Percentiles rank a stretch among this genome's conserved stretches.
phyloP scores from a whole-genome alignment of 306 rosid genomes.

The Quercus suber region DNA sequence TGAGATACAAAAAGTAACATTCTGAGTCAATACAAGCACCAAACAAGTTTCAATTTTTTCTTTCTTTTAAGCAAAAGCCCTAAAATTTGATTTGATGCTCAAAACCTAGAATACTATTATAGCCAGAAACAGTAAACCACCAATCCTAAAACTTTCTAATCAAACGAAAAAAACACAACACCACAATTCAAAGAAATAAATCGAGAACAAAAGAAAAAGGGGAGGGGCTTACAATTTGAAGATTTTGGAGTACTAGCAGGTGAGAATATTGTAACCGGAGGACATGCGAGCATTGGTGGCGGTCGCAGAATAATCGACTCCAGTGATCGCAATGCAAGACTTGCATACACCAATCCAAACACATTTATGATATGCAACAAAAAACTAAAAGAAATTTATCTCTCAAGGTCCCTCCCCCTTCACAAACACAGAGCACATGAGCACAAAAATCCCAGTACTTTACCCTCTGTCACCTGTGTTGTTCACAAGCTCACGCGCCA shows the following conservation, averaged over 20 bases:
- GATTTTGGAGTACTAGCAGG: constrained; percentile 85
- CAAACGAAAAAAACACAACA: neutral
- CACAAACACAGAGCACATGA: too few species aligned
- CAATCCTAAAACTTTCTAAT: neutral
- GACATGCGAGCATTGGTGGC: constrained; percentile 91
- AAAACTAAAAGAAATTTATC: too few species aligned
- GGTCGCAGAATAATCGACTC: constrained; percentile 83
- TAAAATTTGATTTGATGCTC: too few species aligned
- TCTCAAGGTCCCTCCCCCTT: too few species aligned
- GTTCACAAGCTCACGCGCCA: too few species aligned
- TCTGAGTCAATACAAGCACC: neutral
- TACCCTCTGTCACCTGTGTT: too few species aligned
- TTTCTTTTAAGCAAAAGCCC: too few species aligned
- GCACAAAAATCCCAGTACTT: too few species aligned
- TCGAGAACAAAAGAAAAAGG: too few species aligned
- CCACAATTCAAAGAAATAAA: neutral
- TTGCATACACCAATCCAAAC: constrained; percentile 19
- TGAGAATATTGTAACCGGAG: constrained; percentile 82
- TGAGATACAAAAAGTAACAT: neutral
- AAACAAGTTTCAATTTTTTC: too few species aligned
- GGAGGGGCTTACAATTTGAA: neutral
- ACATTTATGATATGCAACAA: neutral
- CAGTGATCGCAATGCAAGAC: constrained; percentile 85
- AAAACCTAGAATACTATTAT: too few species aligned
- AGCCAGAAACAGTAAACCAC: neutral